A percentile compares a stretch with the other conserved stretches of the same genome.
phyloP scores from a whole-genome alignment of 768 basidiomycete genomes.

The Leccinum variicolor region DNA sequence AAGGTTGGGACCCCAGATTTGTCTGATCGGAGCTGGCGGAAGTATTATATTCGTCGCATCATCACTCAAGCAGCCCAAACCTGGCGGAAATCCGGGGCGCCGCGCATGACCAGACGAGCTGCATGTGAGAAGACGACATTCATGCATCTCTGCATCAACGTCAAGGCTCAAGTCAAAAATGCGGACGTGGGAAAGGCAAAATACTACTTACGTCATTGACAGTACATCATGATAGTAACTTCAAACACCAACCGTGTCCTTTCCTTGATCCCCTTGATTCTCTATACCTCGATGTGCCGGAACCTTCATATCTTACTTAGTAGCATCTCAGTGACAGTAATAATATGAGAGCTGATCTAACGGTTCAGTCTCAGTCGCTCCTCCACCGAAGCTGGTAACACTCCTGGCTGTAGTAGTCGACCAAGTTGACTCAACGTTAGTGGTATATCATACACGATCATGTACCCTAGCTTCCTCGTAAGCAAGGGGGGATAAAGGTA shows the following conservation, averaged over 20 bases:
- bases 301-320: not conserved
- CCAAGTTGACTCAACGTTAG: not conserved
- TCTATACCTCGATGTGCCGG: not conserved
- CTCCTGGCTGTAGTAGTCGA: not conserved
- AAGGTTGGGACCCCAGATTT: not conserved
- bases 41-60: not conserved
- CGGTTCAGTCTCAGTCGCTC: no score
- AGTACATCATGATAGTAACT: no score
- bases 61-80: not conserved
- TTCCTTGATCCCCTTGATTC: no score
- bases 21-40: not conserved
- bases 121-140: no score
- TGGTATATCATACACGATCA: slow-evolving; percentile 3
- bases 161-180: no score
- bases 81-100: not conserved
- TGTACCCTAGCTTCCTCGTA: not conserved
- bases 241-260: no score
- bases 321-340: not conserved
- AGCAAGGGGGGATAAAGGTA: not conserved
- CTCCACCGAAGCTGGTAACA: no score
- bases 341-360: not conserved
- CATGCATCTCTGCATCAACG: no score
- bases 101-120: not conserved
- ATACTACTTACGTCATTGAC: no score
- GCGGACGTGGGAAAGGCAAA: not conserved